phyloP scores from a whole-genome alignment of 352 stramenopile species.

The Phytophthora uliginosa region DNA sequence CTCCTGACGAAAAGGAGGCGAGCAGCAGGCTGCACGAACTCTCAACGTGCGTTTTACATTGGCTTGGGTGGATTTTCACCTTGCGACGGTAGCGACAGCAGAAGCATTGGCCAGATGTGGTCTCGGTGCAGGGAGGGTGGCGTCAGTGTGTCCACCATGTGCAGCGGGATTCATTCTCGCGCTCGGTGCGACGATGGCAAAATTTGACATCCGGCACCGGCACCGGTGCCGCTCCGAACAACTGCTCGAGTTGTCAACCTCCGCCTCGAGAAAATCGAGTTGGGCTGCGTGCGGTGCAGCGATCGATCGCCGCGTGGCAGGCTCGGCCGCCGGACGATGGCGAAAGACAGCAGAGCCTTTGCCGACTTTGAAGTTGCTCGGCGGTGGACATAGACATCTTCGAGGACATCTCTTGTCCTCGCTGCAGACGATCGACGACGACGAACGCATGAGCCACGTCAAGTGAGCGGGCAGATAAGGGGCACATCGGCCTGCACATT shows the following conservation, averaged over 20 bases:
- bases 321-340: background rate
- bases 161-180: slow-evolving; percentile 20
- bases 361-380: slow-evolving; percentile 28
- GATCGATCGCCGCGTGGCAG: background rate
- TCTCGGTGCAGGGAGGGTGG: slow-evolving; percentile 17
- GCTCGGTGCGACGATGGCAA: slow-evolving; percentile 11
- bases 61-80: slow-evolving; percentile 23
- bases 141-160: slow-evolving; percentile 34
- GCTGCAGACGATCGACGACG: slow-evolving; percentile 14
- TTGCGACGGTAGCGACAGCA: slow-evolving; percentile 1
- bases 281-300: background rate
- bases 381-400: slow-evolving; percentile 1
- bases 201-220: slow-evolving; percentile 8
- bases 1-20: slow-evolving; percentile 4
- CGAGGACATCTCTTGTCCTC: slow-evolving; percentile 9
- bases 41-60: slow-evolving; percentile 8
- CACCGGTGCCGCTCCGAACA: background rate
- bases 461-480: slow-evolving; percentile 25
- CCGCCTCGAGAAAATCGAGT: slow-evolving; percentile 4
- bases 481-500: slow-evolving; percentile 5
- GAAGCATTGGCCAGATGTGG: slow-evolving; percentile 13
- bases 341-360: slow-evolving; percentile 1
- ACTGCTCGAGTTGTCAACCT: slow-evolving; percentile 6
- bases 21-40: slow-evolving; percentile 8
- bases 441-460: slow-evolving; percentile 21